A percentile compares a stretch with the other conserved stretches of the same genome.
Conservation (phyloP, 495 filamentous ascomycete species). For the Xylaria sp. region DNA sequence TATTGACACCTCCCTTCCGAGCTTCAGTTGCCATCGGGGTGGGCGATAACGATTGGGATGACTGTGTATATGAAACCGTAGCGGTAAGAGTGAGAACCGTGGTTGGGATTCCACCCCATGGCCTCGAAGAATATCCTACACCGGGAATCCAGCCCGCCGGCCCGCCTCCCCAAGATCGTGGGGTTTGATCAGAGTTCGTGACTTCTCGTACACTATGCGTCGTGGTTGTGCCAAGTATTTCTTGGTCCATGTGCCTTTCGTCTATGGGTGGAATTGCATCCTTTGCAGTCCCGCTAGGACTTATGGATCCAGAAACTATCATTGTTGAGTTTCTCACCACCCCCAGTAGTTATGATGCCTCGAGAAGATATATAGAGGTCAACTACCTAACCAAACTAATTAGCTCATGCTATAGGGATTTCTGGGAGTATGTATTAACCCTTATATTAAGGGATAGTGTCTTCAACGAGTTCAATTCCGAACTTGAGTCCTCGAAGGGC, state of each 20-base stretch:
- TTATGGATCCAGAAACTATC: not conserved
- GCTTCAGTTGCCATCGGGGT: not conserved
- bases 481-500: not conserved
- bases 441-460: not conserved
- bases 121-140: not conserved
- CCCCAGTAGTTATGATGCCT: not conserved
- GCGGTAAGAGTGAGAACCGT: conserved; percentile 16
- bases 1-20: not conserved
- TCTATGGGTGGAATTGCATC: not conserved
- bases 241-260: not conserved
- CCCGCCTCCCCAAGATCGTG: conserved; percentile 1
- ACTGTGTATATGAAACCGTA: conserved; percentile 9
- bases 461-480: not conserved
- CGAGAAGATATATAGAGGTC: not conserved
- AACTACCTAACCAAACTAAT: not conserved
- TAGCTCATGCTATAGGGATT: not conserved
- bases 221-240: not conserved
- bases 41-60: not conserved
- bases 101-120: conserved; percentile 10
- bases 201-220: not conserved
- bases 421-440: too few species aligned
- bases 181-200: not conserved
- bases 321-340: not conserved
- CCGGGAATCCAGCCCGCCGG: not conserved
- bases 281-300: not conserved